Conservation (phyloP, 352 stramenopile genomes). For the Pythium apleroticum region DNA sequence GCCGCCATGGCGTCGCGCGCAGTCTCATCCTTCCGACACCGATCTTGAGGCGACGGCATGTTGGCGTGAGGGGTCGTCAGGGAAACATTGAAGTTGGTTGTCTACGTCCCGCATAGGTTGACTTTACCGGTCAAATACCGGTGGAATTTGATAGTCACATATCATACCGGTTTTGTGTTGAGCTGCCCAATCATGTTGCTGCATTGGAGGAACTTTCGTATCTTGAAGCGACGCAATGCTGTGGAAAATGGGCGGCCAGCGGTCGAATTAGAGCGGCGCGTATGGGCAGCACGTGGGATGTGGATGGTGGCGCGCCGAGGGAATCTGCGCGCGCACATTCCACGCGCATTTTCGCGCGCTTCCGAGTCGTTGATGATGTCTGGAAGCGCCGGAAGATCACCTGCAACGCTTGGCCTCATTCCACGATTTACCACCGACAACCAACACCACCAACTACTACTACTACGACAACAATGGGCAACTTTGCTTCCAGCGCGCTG, state of each 20-base stretch:
- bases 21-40: neutral
- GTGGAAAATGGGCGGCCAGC: constrained; percentile 8
- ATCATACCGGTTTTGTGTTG: neutral
- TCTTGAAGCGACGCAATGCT: neutral
- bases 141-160: neutral
- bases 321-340: neutral
- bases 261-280: neutral
- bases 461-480: constrained; percentile 40
- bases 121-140: neutral
- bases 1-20: too few relatives aligned
- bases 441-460: constrained; percentile 10
- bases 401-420: constrained; percentile 28
- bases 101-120: neutral
- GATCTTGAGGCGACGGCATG: neutral
- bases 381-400: neutral
- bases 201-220: constrained; percentile 13
- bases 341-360: neutral
- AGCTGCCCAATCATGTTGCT: constrained; percentile 17
- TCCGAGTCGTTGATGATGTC: neutral
- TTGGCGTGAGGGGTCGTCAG: neutral
- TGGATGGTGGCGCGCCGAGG: neutral
- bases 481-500: constrained; percentile 37
- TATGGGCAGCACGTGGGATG: neutral
- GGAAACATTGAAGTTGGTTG: constrained; percentile 3
- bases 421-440: constrained; percentile 35